A percentile compares a stretch with the other conserved stretches of the same genome.
phyloP scores from a whole-genome alignment of 108 stramenopile genomes.

The Skeletonema tropicum region DNA sequence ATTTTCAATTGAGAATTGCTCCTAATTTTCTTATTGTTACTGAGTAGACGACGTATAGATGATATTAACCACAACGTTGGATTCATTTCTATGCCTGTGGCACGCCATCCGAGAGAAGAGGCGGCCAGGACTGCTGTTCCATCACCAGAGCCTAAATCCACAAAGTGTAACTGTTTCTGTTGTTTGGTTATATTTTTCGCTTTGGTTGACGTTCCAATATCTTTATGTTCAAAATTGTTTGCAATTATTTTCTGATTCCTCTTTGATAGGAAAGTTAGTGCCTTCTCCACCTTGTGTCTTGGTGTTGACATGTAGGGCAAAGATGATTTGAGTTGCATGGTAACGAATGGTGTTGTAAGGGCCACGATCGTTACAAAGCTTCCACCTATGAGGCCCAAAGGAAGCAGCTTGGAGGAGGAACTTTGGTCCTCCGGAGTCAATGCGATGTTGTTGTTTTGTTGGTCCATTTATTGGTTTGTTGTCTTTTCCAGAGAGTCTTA shows the following conservation, averaged over 20 bases:
- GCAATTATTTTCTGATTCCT: conserved; percentile 6
- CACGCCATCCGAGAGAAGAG: conserved; percentile 44
- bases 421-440: neutral
- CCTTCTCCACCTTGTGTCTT: conserved; percentile 60
- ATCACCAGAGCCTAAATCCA: conserved; percentile 78
- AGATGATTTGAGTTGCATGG: conserved; percentile 51
- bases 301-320: conserved; percentile 88
- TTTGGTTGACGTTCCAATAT: neutral
- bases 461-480: neutral
- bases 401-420: conserved; percentile 8
- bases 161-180: conserved; percentile 38
- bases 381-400: conserved; percentile 31
- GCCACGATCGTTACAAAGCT: conserved; percentile 57
- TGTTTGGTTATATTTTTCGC: neutral
- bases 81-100: conserved; percentile 79
- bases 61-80: conserved; percentile 70
- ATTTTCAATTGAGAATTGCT: conserved; percentile 42
- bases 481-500: no score
- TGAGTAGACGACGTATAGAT: conserved; percentile 56
- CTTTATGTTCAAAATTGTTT: conserved; percentile 13
- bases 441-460: neutral
- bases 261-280: conserved; percentile 49
- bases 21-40: conserved; percentile 16
- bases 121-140: conserved; percentile 76
- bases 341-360: conserved; percentile 70